These are phyloP conservation scores for Sphaerosporella brunnea DNA, from an alignment of 495 filamentous ascomycete species.

Conservation along the genomic window DNA sequence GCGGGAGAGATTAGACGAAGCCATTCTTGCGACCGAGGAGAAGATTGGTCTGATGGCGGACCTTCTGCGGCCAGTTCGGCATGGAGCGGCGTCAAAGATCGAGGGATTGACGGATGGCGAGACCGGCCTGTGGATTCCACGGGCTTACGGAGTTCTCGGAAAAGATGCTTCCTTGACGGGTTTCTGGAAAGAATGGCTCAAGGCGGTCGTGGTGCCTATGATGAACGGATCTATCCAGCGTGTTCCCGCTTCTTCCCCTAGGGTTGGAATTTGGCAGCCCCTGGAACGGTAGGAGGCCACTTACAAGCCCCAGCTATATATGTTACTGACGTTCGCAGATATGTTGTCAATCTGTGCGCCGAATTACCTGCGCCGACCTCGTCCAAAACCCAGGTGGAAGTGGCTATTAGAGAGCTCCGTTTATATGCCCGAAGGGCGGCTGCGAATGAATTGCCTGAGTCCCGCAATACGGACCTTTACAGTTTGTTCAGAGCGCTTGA, in stretches of 20 bases:
- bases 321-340: slow-evolving; percentile 13
- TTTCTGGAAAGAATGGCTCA: slow-evolving; percentile 98
- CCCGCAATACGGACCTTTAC: slow-evolving; percentile 75
- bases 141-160: slow-evolving; percentile 84
- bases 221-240: slow-evolving; percentile 67
- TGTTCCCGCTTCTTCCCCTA: slow-evolving; percentile 73
- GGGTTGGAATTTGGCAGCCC: slow-evolving; percentile 89
- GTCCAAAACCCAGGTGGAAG: slow-evolving; percentile 89
- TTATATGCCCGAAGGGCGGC: slow-evolving; percentile 88
- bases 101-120: slow-evolving; percentile 92
- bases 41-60: slow-evolving; percentile 95
- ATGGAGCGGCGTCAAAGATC: slow-evolving; percentile 90
- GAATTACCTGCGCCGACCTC: slow-evolving; percentile 81
- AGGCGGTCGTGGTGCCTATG: slow-evolving; percentile 86
- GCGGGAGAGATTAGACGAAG: slow-evolving; percentile 71
- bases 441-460: slow-evolving; percentile 80
- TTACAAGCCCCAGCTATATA: no score
- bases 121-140: slow-evolving; percentile 89
- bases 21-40: slow-evolving; percentile 90
- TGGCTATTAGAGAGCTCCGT: slow-evolving; percentile 74
- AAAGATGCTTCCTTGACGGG: slow-evolving; percentile 64
- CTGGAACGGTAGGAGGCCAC: slow-evolving; percentile 65
- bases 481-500: slow-evolving; percentile 78
- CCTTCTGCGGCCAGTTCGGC: slow-evolving; percentile 75
- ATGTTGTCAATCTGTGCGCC: slow-evolving; percentile 86